Conservation (phyloP, 176 grass and related monocot genomes). For the Oryza australiensis region DNA sequence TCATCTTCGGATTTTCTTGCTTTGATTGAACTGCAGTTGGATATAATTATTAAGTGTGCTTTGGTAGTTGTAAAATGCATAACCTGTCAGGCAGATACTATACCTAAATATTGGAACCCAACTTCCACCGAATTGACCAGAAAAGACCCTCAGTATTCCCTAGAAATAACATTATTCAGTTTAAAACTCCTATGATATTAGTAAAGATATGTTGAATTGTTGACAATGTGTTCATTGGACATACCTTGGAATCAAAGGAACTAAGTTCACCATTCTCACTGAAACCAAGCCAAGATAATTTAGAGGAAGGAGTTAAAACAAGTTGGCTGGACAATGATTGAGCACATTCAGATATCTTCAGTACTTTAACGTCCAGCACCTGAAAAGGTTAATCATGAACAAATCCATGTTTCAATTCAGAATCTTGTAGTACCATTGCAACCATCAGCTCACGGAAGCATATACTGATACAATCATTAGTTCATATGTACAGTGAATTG, state of each 20-base stretch:
- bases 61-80: conserved; percentile 17
- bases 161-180: conserved; percentile 31
- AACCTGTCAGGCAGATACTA: conserved; percentile 15
- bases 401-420: conserved; percentile 21
- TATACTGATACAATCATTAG: neutral
- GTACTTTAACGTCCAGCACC: conserved; percentile 84
- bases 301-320: conserved; percentile 67
- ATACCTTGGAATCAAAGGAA: conserved; percentile 90
- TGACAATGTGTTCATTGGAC: neutral
- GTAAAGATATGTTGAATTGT: conserved; percentile 19
- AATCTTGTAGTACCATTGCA: conserved; percentile 7
- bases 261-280: conserved; percentile 86
- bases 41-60: conserved; percentile 30
- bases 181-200: conserved; percentile 24
- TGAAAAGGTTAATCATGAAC: conserved; percentile 32
- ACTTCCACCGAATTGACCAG: conserved; percentile 64
- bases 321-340: conserved; percentile 53
- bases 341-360: conserved; percentile 55
- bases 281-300: conserved; percentile 92
- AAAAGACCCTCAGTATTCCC: conserved; percentile 85
- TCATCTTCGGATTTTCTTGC: conserved; percentile 85
- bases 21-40: conserved; percentile 63
- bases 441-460: neutral
- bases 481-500: neutral
- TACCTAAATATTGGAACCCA: conserved; percentile 99